Base-by-base conservation (phyloP, 2,329 filamentous ascomycete species). In the Penicillium nordicum region DNA sequence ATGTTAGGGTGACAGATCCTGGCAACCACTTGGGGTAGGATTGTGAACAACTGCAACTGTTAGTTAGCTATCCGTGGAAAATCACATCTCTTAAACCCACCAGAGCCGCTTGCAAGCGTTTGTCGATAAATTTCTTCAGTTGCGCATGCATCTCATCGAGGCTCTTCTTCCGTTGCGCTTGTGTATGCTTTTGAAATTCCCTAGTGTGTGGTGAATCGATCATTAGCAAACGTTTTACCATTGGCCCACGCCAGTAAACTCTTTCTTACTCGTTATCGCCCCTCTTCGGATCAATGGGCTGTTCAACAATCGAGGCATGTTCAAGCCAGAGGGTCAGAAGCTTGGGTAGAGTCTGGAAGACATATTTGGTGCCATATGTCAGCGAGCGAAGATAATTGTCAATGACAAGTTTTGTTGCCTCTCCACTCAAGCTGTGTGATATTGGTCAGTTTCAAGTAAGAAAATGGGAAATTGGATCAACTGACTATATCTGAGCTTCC, bases 271-370 rank as follows among this genome's bases (percentile, higher is more conserved):
- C 72, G 50, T 76, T 75, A 42, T 77, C 76, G 27, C 79, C 79
- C 54, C 77, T 73, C 61, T 79, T 80, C 1, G 77, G 71, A 64
- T 83, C 81, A 55, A 82, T 70, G 27, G 78, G 76, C 64, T 86
- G 84, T 67, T 89, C 84, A 36, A 91, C 80, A 57, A 89, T 85
- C 37, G 88, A 87, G 6, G 91, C 93, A 59, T 99, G 83, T 66
- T 97, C 93, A 37, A 99, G 80, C 93, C 95, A 99, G 2, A 99
- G 80, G 0, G 94, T 99, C 40, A 99, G 77, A 44, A 97, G 82
- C 59, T 95, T 89, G 0, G 94, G 95, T 34, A 99, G 79, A 0
- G 92, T 97, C 73, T 97, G 92, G 67, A 96, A 96, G 42, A 97
- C 84, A 73, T 97, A 97, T 74, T 97, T 99, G 45, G 91, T 94